Conservation (phyloP, 163 green algal species). For the Scenedesmus sp. region DNA sequence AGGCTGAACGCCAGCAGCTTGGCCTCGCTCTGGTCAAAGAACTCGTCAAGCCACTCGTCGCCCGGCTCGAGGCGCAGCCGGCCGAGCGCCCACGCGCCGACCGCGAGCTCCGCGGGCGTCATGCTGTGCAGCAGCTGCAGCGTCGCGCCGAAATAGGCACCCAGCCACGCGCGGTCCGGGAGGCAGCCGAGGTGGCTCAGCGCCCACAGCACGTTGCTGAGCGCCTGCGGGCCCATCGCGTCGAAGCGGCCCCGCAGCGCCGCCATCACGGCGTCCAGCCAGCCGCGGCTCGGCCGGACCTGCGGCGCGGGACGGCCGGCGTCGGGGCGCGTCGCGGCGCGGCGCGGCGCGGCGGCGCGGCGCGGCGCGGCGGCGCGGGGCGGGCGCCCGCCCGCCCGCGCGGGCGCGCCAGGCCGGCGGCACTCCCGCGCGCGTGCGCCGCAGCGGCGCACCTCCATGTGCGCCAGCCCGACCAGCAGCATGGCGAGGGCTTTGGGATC, state of each 20-base stretch:
- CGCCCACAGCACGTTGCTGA: slow-evolving; percentile 36
- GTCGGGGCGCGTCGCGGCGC: no score
- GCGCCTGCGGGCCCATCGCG: slow-evolving; percentile 28
- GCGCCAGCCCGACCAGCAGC: slow-evolving; percentile 20
- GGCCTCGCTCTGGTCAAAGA: slow-evolving; percentile 40
- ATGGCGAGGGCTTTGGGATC: slow-evolving; percentile 1
- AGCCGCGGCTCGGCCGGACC: slow-evolving; percentile 19
- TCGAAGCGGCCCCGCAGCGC: slow-evolving; percentile 12
- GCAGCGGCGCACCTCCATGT: slow-evolving; percentile 10
- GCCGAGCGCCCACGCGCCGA: slow-evolving; percentile 22
- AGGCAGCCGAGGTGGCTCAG: slow-evolving; percentile 16
- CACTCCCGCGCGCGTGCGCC: background rate
- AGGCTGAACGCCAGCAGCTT: no score
- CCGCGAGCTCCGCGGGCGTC: slow-evolving; percentile 15
- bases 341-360: no score
- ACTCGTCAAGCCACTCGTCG: slow-evolving; percentile 47
- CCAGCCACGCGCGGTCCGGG: slow-evolving; percentile 15
- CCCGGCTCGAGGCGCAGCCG: slow-evolving; percentile 9
- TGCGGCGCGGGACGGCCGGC: no score
- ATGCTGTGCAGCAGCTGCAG: slow-evolving; percentile 37
- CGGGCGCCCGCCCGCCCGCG: background rate
- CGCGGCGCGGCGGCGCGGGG: no score
- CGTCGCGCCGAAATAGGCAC: background rate
- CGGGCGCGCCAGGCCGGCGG: background rate
- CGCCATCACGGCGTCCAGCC: slow-evolving; percentile 25